Evolutionary conservation across 108 stramenopile species (phyloP), one percentile per base, ranked within the genome.

Genomic region (Fragilaria crotonensis): DNA sequence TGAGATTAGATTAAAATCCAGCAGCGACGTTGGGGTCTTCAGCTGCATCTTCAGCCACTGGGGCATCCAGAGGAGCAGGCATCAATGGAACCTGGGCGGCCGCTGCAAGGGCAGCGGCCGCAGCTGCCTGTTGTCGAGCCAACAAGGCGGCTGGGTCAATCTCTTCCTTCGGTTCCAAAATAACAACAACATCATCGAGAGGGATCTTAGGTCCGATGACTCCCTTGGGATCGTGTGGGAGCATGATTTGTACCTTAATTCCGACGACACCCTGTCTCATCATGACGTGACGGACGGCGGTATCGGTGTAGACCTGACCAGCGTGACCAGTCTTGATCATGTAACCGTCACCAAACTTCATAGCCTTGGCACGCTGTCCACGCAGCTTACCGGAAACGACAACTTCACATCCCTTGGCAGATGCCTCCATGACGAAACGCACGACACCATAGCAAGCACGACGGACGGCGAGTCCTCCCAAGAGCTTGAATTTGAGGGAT

Each of bases 251-350:
- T 32, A 99, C 99, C 75, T 90, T 97, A 68, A 99, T 96, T 66
- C 99, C 99, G 60, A 99, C 86, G 41, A 98, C 95, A 54, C 99
- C 99, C 83, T 99, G 99, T 60, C 97, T 78, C 97, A 99, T 98
- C 66, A 97, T 70, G 5, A 99, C 99, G 89, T 99, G 97, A 63
- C 99, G 91, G 26, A 97, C 96, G 31, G 99, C 99, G 54, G 66
- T 66, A 75, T 98, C 96, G 53, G 98, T 96, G 94, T 99, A 99
- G 30, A 95, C 96, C 71, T 94, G 84, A 68, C 87, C 85, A 54
- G 97, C 95, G 65, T 98, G 96, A 58, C 99, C 99, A 33, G 96
- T 93, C 93, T 99, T 99, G 95, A 99, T 98, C 99, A 99, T 99
- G 95, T 98, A 99, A 18, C 99, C 99, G 63, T 98, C 96, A 33